phyloP scores from a whole-genome alignment of 2,329 filamentous ascomycete species.

The Diplodia corticola region DNA sequence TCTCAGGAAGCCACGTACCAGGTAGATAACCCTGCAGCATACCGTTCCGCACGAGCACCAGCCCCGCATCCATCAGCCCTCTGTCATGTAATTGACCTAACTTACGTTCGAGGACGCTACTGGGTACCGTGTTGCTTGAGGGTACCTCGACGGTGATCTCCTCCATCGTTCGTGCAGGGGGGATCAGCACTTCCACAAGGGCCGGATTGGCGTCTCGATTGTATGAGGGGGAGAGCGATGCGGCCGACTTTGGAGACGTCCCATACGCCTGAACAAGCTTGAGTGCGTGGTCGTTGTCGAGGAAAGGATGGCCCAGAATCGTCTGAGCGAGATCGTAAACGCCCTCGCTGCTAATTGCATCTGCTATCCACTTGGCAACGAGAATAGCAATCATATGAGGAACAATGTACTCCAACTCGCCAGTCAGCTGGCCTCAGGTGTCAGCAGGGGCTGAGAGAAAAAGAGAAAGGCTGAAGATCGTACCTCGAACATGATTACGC shows the following conservation, averaged over 20 bases:
- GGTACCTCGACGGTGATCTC: conserved; percentile 57
- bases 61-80: conserved; percentile 58
- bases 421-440: conserved; percentile 47
- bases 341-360: conserved; percentile 53
- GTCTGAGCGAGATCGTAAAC: conserved; percentile 63
- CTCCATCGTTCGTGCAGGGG: conserved; percentile 56
- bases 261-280: conserved; percentile 39
- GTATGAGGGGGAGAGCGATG: background rate
- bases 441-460: background rate
- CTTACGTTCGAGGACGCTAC: conserved; percentile 47
- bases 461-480: background rate
- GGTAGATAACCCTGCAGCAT: conserved; percentile 58
- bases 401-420: conserved; percentile 58
- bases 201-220: background rate
- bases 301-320: conserved; percentile 59
- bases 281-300: conserved; percentile 55
- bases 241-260: background rate
- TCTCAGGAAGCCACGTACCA: background rate
- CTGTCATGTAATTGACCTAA: conserved; percentile 49
- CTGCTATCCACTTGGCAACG: conserved; percentile 60
- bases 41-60: conserved; percentile 54
- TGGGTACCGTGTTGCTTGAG: conserved; percentile 45
- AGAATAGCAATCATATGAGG: conserved; percentile 62
- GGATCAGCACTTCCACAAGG: conserved; percentile 46
- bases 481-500: conserved; percentile 61